These are phyloP conservation scores for Lasiodiplodia citricola DNA, from an alignment of 2,329 filamentous ascomycete species.

Conservation along the genomic window DNA sequence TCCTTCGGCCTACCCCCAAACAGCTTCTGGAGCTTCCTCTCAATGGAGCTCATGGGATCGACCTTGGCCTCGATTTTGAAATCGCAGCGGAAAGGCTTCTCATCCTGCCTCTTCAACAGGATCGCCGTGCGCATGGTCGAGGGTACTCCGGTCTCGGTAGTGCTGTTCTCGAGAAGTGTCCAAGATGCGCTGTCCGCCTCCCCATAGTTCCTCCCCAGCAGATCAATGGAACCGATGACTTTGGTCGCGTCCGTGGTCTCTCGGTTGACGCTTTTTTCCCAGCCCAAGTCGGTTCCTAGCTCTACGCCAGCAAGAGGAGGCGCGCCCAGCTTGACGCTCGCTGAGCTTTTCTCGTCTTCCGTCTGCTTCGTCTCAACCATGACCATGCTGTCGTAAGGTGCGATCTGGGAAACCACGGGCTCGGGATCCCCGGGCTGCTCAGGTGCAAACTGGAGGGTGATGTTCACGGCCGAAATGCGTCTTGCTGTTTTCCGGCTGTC, in stretches of 20 bases:
- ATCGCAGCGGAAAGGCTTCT: conserved; percentile 37
- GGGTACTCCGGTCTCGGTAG: conserved; percentile 33
- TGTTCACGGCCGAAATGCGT: not conserved
- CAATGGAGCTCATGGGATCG: conserved; percentile 29
- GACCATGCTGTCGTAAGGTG: not conserved
- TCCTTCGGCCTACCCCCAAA: conserved; percentile 31
- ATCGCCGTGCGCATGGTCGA: conserved; percentile 32
- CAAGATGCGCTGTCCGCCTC: conserved; percentile 32
- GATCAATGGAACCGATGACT: conserved; percentile 32
- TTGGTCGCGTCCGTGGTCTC: not conserved
- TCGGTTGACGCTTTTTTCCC: not conserved
- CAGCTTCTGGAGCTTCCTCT: conserved; percentile 30
- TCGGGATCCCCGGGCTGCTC: not conserved
- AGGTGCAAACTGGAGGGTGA: not conserved
- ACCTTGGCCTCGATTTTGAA: conserved; percentile 36
- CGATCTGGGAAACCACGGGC: not conserved
- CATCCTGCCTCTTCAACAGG: conserved; percentile 33
- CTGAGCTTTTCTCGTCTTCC: not conserved
- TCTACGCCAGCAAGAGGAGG: conserved; percentile 1
- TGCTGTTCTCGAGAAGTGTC: conserved; percentile 36
- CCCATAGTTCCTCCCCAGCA: conserved; percentile 30
- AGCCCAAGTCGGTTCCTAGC: not conserved
- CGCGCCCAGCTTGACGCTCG: not conserved
- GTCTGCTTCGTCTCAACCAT: not conserved
- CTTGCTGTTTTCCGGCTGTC: not conserved